Evolutionary conservation across 1,284 basidiomycete species (phyloP).

Genomic region (Cutaneotrichosporon curvatum): DNA sequence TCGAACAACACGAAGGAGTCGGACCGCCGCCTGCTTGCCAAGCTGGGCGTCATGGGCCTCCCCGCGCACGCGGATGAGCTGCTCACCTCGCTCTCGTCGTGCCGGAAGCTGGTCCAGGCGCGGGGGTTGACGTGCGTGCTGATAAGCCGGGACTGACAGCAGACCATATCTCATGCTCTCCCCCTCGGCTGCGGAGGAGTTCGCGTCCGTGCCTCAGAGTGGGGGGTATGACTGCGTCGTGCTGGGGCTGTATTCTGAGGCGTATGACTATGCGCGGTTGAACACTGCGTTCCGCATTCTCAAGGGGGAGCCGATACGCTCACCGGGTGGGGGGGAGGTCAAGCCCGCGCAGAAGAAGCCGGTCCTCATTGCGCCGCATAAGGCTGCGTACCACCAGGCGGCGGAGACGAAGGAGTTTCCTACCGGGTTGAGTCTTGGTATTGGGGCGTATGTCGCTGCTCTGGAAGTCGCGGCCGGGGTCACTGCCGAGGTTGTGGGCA

Average conservation of each 20-base stretch:
- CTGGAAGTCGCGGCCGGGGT: conserved; percentile 55
- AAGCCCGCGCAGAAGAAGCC: conserved; percentile 27
- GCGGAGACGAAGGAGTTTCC: conserved; percentile 49
- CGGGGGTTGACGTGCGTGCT: conserved; percentile 49
- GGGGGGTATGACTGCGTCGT: conserved; percentile 55
- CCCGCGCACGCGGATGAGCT: conserved; percentile 50
- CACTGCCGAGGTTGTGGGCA: conserved; percentile 57
- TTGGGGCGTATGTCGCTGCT: conserved; percentile 61
- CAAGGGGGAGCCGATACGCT: conserved; percentile 29
- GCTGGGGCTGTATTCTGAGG: conserved; percentile 56
- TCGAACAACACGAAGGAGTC: conserved; percentile 53
- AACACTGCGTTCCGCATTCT: conserved; percentile 64
- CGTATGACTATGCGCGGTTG: conserved; percentile 54
- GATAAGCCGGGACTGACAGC: no score
- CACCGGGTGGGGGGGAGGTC: neutral
- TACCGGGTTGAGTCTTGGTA: conserved; percentile 56
- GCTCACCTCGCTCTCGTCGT: conserved; percentile 59
- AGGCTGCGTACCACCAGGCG: conserved; percentile 55
- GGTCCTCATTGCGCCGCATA: conserved; percentile 46
- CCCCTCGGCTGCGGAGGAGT: conserved; percentile 55
- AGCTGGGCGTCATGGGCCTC: conserved; percentile 53
- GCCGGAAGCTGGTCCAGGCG: conserved; percentile 49
- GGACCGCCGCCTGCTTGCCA: conserved; percentile 46
- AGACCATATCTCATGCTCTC: conserved; percentile 60
- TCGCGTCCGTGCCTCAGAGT: conserved; percentile 24